Percentiles rank a stretch among this genome's conserved stretches.
These are phyloP conservation scores for Diospyros kaki DNA, from an alignment of 148 eudicot genomes.

Conservation along the genomic window DNA sequence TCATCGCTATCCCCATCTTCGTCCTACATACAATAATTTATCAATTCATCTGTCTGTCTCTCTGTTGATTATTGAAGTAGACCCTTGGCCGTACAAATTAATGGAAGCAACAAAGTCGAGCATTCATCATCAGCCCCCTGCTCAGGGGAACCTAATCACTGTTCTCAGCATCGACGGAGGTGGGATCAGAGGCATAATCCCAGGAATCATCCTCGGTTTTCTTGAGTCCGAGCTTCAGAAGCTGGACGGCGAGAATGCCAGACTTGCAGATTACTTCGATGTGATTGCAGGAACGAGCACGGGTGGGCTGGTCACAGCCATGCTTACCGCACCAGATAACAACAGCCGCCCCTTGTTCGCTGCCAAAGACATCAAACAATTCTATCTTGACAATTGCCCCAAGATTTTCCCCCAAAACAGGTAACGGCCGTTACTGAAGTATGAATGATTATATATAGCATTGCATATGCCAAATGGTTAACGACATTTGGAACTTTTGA, in stretches of 20 bases:
- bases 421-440: not conserved
- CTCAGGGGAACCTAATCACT: slow-evolving; percentile 26
- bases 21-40: no score
- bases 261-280: slow-evolving; percentile 36
- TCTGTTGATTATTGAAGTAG: not conserved
- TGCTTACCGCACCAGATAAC: slow-evolving; percentile 26
- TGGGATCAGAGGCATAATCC: slow-evolving; percentile 65
- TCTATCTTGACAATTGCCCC: slow-evolving; percentile 21
- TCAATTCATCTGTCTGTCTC: no score
- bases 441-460: no score
- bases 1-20: no score
- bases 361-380: slow-evolving; percentile 24
- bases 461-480: no score
- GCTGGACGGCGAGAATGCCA: slow-evolving; percentile 28
- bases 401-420: slow-evolving; percentile 23
- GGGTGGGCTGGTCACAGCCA: slow-evolving; percentile 29
- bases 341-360: slow-evolving; percentile 27
- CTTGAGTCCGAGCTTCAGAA: slow-evolving; percentile 57
- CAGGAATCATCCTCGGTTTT: slow-evolving; percentile 45
- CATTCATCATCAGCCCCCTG: slow-evolving; percentile 13
- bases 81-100: not conserved
- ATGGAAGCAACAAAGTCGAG: slow-evolving; percentile 15
- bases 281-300: slow-evolving; percentile 35
- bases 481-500: not conserved
- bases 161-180: slow-evolving; percentile 57